phyloP scores from a whole-genome alignment of 805 yeast genomes.

The Kuraishia ogatae region DNA sequence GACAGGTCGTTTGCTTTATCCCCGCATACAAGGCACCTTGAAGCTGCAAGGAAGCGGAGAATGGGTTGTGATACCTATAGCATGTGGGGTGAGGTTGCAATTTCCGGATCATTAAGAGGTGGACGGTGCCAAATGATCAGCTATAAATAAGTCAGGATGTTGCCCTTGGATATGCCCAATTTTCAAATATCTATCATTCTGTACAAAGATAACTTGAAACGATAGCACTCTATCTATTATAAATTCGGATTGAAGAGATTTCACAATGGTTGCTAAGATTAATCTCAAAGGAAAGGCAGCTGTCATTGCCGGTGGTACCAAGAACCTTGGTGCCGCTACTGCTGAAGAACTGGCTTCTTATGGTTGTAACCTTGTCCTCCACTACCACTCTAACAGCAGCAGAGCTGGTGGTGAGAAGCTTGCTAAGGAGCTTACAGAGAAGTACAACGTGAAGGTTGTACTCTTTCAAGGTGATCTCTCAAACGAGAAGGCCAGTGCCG shows the following conservation, averaged over 20 bases:
- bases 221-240: too few relatives aligned
- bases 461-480: constrained; percentile 33
- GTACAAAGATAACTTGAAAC: too few relatives aligned
- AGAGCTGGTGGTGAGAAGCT: constrained; percentile 26
- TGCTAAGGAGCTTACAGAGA: constrained; percentile 24
- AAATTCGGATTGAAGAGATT: neutral
- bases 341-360: constrained; percentile 44
- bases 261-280: constrained; percentile 8
- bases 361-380: constrained; percentile 46
- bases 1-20: too few relatives aligned
- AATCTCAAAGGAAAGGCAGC: constrained; percentile 38
- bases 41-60: too few relatives aligned
- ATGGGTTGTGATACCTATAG: too few relatives aligned
- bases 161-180: too few relatives aligned
- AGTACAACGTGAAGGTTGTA: constrained; percentile 32
- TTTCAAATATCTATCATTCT: too few relatives aligned
- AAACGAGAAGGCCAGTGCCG: constrained; percentile 29
- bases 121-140: too few relatives aligned
- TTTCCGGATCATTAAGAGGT: too few relatives aligned
- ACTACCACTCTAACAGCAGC: constrained; percentile 40
- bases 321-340: constrained; percentile 49
- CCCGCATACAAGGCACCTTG: too few relatives aligned
- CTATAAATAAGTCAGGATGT: too few relatives aligned
- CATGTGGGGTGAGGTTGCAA: too few relatives aligned
- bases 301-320: constrained; percentile 52